These are phyloP conservation scores for Papiliotrema laurentii DNA, from an alignment of 1,284 basidiomycete genomes.

Conservation along the genomic window DNA sequence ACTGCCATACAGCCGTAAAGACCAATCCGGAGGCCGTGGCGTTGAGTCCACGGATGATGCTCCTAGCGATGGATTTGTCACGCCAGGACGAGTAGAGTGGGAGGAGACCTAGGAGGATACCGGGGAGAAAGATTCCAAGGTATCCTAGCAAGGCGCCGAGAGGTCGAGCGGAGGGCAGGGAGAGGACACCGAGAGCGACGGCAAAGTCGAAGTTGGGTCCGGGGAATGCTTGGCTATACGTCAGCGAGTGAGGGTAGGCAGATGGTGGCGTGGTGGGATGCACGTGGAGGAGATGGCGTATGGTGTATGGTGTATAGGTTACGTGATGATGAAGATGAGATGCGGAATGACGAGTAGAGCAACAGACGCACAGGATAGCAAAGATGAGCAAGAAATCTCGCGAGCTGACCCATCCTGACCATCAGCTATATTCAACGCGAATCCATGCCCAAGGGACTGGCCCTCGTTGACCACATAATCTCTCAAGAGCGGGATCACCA, in stretches of 20 bases:
- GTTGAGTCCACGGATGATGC: constrained; percentile 55
- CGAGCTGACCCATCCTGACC: constrained; percentile 19
- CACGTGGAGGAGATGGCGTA: no score
- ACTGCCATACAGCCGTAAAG: constrained; percentile 56
- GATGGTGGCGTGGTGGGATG: no score
- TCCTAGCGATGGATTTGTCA: constrained; percentile 47
- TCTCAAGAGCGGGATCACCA: constrained; percentile 57
- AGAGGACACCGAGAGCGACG: constrained; percentile 56
- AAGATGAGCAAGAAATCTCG: constrained; percentile 59
- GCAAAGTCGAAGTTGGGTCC: constrained; percentile 62
- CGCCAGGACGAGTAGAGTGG: constrained; percentile 54
- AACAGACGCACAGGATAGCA: constrained; percentile 50
- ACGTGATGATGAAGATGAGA: no score
- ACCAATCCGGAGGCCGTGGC: constrained; percentile 57
- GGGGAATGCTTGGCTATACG: constrained; percentile 51
- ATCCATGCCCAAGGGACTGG: constrained; percentile 4
- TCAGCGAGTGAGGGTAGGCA: no score
- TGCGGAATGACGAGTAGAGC: not conserved
- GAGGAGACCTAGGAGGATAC: constrained; percentile 55
- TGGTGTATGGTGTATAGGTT: no score
- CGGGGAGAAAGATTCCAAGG: constrained; percentile 54
- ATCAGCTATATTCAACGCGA: not conserved
- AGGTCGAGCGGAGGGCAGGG: constrained; percentile 36
- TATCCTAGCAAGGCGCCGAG: constrained; percentile 54
- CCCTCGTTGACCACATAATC: constrained; percentile 57